These are phyloP conservation scores for Cladosporium halotolerans DNA, from an alignment of 2,329 filamentous ascomycete species.

Conservation along the genomic window DNA sequence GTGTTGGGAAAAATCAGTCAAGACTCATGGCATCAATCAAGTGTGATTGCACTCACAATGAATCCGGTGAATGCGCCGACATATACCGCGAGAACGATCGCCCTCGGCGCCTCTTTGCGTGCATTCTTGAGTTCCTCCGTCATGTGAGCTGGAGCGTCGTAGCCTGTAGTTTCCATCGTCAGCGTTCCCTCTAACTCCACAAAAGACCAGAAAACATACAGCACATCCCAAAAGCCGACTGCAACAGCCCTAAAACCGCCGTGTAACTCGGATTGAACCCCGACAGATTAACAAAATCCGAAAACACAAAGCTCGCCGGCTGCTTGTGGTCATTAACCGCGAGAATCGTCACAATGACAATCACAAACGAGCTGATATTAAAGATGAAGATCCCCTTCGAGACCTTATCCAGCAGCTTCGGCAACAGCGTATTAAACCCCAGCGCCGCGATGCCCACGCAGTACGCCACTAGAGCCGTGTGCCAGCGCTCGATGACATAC, in stretches of 20 bases:
- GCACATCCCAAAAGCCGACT: conserved; percentile 51
- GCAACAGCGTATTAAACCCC: conserved; percentile 45
- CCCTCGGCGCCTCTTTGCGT: conserved; percentile 45
- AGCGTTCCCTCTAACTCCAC: not conserved
- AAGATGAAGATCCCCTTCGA: conserved; percentile 46
- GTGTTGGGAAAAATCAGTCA: not conserved
- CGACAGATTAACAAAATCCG: conserved; percentile 49
- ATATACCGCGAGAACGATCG: conserved; percentile 41
- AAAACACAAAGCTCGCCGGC: conserved; percentile 49
- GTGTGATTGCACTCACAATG: conserved; percentile 15
- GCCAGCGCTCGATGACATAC: conserved; percentile 51
- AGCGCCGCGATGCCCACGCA: conserved; percentile 41
- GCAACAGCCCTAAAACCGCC: conserved; percentile 49
- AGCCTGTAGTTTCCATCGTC: conserved; percentile 18
- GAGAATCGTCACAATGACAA: conserved; percentile 48
- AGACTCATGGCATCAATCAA: not conserved
- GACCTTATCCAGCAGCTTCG: conserved; percentile 47
- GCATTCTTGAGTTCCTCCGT: conserved; percentile 50
- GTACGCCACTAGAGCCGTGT: conserved; percentile 50
- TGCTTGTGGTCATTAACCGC: conserved; percentile 51
- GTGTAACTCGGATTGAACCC: conserved; percentile 48
- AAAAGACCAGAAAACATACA: conserved; percentile 24
- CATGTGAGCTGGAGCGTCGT: conserved; percentile 48
- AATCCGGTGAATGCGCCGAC: conserved; percentile 44
- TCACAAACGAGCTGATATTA: conserved; percentile 49